Conservation (phyloP, 768 basidiomycete species). For the Artomyces pyxidatus region DNA sequence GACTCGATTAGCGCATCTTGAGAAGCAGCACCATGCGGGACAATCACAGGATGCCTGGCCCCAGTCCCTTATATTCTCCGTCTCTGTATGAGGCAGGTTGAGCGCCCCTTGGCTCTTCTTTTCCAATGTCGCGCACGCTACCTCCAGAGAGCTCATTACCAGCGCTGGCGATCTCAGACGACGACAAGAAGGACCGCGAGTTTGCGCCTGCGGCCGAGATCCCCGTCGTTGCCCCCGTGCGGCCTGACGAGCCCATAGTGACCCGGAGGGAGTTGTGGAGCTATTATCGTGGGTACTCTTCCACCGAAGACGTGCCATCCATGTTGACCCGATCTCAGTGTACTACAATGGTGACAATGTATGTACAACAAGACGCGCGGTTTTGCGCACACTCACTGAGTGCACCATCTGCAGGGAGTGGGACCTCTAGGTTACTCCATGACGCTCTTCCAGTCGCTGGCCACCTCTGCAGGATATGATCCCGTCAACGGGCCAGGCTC, state of each 20-base stretch:
- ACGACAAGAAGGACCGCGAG: background rate
- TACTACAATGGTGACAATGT: conserved; percentile 81
- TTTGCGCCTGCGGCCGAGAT: background rate
- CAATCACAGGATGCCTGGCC: no score
- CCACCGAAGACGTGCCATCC: background rate
- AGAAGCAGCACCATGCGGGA: no score
- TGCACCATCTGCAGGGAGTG: conserved; percentile 40
- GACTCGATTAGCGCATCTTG: no score
- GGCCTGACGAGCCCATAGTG: conserved; percentile 53
- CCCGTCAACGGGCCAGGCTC: conserved; percentile 62
- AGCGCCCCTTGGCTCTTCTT: no score
- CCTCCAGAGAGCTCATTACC: background rate
- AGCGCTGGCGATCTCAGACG: background rate
- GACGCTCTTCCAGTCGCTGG: conserved; percentile 69
- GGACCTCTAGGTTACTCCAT: conserved; percentile 58
- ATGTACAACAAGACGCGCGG: conserved; percentile 14
- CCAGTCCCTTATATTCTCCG: no score
- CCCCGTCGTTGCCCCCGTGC: background rate
- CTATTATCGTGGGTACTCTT: conserved; percentile 53
- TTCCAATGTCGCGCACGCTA: conserved; percentile 6
- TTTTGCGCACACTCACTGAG: background rate
- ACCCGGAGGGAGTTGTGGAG: conserved; percentile 72
- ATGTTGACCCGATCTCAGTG: conserved; percentile 32
- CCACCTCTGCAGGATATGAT: conserved; percentile 67
- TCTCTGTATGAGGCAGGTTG: no score